These are phyloP conservation scores for Geotrichum citri-aurantii DNA, from an alignment of 1,139 yeast species.

Conservation along the genomic window DNA sequence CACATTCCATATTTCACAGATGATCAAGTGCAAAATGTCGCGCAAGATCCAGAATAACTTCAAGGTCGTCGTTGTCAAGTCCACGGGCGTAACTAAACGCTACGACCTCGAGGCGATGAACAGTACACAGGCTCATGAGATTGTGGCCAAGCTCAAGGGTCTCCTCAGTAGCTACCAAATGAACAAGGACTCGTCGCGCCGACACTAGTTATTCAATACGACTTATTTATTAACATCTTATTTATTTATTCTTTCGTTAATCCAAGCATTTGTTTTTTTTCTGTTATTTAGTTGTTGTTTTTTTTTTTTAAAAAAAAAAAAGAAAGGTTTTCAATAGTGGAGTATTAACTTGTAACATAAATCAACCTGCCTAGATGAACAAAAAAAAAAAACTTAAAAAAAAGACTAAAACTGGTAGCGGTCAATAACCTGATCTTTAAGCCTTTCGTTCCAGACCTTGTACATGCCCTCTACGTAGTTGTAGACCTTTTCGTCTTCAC, in stretches of 20 bases:
- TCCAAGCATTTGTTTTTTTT: background rate
- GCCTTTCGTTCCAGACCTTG: slow-evolving; percentile 59
- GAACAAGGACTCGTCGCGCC: slow-evolving; percentile 15
- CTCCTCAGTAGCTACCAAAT: slow-evolving; percentile 14
- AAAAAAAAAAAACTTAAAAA: background rate
- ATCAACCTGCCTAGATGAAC: background rate
- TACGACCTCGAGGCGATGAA: slow-evolving; percentile 80
- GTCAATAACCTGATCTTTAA: slow-evolving; percentile 62
- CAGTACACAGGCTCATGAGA: slow-evolving; percentile 61
- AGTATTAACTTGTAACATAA: background rate
- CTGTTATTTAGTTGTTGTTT: no score
- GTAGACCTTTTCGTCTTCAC: slow-evolving; percentile 60
- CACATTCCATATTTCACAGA: slow-evolving; percentile 79
- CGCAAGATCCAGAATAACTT: slow-evolving; percentile 72
- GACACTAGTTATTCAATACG: slow-evolving; percentile 1
- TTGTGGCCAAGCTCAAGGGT: slow-evolving; percentile 53
- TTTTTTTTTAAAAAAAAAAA: background rate
- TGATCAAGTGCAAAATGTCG: slow-evolving; percentile 70
- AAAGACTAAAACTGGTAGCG: slow-evolving; percentile 24
- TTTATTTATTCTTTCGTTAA: background rate
- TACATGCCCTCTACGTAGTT: slow-evolving; percentile 53
- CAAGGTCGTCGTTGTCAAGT: slow-evolving; percentile 72
- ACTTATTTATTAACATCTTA: slow-evolving; percentile 1
- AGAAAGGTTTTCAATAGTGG: no score
- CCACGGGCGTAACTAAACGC: slow-evolving; percentile 55